These are phyloP conservation scores for Collybia sp. DNA, from an alignment of 768 basidiomycete genomes.

Conservation along the genomic window DNA sequence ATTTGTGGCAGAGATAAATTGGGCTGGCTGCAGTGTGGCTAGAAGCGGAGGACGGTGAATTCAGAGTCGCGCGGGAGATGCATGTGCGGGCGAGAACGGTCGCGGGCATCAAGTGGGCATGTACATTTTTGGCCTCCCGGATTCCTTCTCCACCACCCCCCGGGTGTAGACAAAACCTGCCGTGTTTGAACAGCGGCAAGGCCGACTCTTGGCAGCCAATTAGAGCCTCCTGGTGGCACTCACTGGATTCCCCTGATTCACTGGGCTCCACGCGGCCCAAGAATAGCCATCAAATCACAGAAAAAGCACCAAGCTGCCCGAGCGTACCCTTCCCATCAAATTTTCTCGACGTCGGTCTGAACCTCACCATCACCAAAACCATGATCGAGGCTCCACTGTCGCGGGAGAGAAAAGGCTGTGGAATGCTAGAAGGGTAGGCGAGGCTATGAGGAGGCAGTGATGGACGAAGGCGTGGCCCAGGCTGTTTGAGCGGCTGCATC, in stretches of 20 bases:
- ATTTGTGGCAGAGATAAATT: conserved; percentile 93
- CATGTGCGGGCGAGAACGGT: conserved; percentile 86
- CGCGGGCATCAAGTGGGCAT: conserved; percentile 86
- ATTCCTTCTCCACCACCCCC: background rate
- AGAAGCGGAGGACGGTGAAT: conserved; percentile 92
- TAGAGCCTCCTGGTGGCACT: conserved; percentile 72
- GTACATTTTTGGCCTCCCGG: conserved; percentile 14
- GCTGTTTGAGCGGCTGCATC: too few species aligned
- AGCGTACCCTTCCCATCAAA: too few species aligned
- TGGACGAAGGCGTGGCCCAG: too few species aligned
- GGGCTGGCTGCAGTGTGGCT: too few species aligned
- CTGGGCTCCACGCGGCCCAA: conserved; percentile 96
- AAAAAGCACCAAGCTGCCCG: conserved; percentile 63
- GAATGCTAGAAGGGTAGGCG: too few species aligned
- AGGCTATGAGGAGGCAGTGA: too few species aligned
- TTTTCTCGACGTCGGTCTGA: too few species aligned
- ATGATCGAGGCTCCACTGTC: too few species aligned
- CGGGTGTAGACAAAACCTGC: conserved; percentile 99
- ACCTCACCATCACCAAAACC: too few species aligned
- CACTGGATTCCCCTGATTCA: conserved; percentile 79
- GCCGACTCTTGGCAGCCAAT: conserved; percentile 69
- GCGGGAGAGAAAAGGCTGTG: too few species aligned
- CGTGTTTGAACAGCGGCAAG: conserved; percentile 90
- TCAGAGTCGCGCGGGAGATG: conserved; percentile 80
- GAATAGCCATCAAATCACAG: conserved; percentile 76